These are phyloP conservation scores for Aspergillus heteromorphus DNA, from an alignment of 495 filamentous ascomycete species.

Conservation along the genomic window DNA sequence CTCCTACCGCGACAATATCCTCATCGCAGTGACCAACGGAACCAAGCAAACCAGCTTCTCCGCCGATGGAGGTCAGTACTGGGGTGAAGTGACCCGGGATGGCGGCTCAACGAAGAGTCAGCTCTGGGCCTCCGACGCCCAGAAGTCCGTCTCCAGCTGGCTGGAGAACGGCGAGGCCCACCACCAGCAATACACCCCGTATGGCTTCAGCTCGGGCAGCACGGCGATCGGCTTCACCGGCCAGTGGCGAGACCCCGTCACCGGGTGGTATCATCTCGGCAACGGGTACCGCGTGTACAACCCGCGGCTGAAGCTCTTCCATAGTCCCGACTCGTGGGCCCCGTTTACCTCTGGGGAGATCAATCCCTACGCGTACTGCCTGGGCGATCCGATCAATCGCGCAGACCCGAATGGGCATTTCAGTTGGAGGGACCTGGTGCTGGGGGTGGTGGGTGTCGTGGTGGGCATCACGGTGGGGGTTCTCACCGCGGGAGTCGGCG, in stretches of 20 bases:
- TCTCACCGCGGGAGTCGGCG: background rate
- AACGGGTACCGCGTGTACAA: slow-evolving; percentile 8
- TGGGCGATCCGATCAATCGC: slow-evolving; percentile 9
- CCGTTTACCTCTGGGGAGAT: slow-evolving; percentile 10
- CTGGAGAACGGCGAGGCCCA: background rate
- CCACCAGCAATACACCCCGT: slow-evolving; percentile 4
- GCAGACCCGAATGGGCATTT: background rate
- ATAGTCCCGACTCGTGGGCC: background rate
- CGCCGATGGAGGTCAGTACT: background rate
- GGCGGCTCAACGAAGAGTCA: background rate
- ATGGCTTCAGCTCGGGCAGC: background rate
- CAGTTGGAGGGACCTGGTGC: background rate
- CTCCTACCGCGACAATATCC: background rate
- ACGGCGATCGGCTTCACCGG: slow-evolving; percentile 4
- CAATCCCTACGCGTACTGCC: slow-evolving; percentile 10
- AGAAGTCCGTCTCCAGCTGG: background rate
- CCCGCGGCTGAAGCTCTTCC: slow-evolving; percentile 4
- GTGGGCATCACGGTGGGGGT: background rate
- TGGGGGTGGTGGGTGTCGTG: background rate
- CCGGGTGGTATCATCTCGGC: slow-evolving; percentile 11
- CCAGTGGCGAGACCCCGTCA: slow-evolving; percentile 10
- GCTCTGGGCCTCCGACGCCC: slow-evolving; percentile 1
- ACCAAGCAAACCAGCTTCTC: background rate
- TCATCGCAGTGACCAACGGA: background rate
- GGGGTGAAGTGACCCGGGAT: background rate